Base-by-base conservation (phyloP, 2,329 filamentous ascomycete genomes). In the Clonostachys rhizophaga region DNA sequence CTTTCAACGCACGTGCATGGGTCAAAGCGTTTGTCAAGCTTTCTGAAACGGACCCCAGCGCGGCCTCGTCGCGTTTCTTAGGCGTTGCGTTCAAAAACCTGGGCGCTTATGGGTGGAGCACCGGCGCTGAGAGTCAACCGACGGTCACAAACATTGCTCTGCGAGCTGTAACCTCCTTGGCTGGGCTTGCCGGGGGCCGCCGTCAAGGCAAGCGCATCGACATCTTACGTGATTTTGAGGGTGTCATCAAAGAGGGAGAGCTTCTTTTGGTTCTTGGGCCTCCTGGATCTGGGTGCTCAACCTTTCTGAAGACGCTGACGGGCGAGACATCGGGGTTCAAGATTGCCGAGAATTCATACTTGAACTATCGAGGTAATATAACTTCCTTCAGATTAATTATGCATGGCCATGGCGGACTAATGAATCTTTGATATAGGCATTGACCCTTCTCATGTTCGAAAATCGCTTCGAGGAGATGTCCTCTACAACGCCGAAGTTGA, bases 311-410 rank as follows among this genome's bases (percentile, higher is more conserved):
- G 48, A 53, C 58, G 5, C 39, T 63, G 7, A 58, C 60, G 3
- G 84, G 84, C 36, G 83, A 88, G 59, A 84, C 81, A 0, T 76
- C 86, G 50, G 84, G 83, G 13, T 76, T 86, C 51, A 74, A 75
- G 48, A 70, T 87, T 5, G 77, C 82, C n/a, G 62, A 79, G 14
- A 68, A 69, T 14, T 78, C 79, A 0, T 70, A 79, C 40, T 67
- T 87, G 48, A 84, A 86, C 60, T 88, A 87, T 54, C 78, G 85
- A 55, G 74, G 74, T 52, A 24, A 66, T 66, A 4, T 72, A 72
- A 18, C 71, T 74, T 18, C 14, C 3, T 46, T 42, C 5, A 13
- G 12, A 16, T 13, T 1, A 4, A 8, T 14, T n/a, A 11, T 7
- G n/a, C 8, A 11, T 9, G n/a, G 33, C 18, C 30, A 12, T 88